Evolutionary conservation across 768 basidiomycete genomes (phyloP).

Genomic region (Rhodocollybia butyracea): DNA sequence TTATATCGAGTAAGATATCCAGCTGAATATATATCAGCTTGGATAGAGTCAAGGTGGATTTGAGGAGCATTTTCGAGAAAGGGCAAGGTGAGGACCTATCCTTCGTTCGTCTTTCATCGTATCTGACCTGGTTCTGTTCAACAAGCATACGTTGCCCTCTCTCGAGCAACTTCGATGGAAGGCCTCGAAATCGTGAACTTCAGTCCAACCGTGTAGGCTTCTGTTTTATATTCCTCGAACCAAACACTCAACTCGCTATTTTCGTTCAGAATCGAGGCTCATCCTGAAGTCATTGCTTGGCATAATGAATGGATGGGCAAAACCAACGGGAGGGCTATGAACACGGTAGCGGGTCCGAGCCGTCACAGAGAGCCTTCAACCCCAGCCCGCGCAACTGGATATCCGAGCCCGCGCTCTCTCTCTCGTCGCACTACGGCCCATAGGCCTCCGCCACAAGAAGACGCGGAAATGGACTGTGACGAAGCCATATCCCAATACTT

Average conservation of each 20-base stretch:
- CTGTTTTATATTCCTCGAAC: background rate
- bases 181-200: constrained; percentile 68
- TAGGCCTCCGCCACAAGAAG: too few relatives aligned
- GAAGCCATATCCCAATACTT: constrained; percentile 28
- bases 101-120: background rate
- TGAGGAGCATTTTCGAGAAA: constrained; percentile 73
- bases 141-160: constrained; percentile 68
- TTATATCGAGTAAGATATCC: too few relatives aligned
- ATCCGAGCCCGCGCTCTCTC: background rate
- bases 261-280: constrained; percentile 57
- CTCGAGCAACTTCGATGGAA: constrained; percentile 67
- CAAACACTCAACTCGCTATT: constrained; percentile 1
- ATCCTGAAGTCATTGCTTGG: constrained; percentile 66
- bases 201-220: constrained; percentile 53
- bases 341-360: background rate
- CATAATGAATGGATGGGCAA: constrained; percentile 25
- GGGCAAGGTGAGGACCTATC: constrained; percentile 54
- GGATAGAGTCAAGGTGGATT: constrained; percentile 77
- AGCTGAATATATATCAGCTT: too few relatives aligned
- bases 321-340: constrained; percentile 5
- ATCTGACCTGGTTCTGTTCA: background rate
- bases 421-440: too few relatives aligned
- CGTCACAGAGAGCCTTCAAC: background rate
- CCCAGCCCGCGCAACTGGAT: background rate
- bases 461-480: constrained; percentile 39